Evolutionary conservation across 2,329 filamentous ascomycete species (phyloP).

Genomic region (Tolypocladium capitatum): DNA sequence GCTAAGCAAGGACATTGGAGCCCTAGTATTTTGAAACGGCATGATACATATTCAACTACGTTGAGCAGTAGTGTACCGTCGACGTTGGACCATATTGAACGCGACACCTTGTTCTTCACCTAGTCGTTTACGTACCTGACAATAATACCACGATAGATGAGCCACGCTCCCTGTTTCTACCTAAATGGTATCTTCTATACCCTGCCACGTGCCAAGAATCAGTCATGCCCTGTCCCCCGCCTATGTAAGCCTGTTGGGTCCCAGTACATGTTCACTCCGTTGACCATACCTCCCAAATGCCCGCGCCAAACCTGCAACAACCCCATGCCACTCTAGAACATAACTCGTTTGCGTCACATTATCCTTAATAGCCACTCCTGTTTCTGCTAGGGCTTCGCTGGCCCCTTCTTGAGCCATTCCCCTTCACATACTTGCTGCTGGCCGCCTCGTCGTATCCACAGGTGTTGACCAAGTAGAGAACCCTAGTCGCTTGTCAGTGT

Average conservation of each 20-base stretch:
- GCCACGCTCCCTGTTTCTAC: background rate
- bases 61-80: background rate
- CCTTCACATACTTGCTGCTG: conserved; percentile 31
- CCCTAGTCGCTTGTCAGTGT: conserved; percentile 21
- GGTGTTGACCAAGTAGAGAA: conserved; percentile 35
- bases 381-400: conserved; percentile 14
- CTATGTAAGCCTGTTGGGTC: background rate
- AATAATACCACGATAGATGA: background rate
- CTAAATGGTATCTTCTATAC: background rate
- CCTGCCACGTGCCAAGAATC: too few relatives aligned
- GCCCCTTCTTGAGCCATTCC: conserved; percentile 18
- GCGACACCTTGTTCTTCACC: background rate
- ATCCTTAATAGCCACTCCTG: conserved; percentile 3
- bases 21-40: too few relatives aligned
- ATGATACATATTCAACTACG: too few relatives aligned
- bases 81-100: background rate
- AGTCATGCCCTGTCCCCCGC: background rate
- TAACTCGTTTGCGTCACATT: conserved; percentile 1
- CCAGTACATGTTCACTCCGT: background rate
- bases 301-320: background rate
- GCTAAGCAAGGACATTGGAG: too few relatives aligned
- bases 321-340: background rate
- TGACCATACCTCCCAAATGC: background rate
- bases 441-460: conserved; percentile 43
- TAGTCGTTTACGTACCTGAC: background rate